A percentile compares a stretch with the other conserved stretches of the same genome.
These are phyloP conservation scores for Claviceps sp. DNA, from an alignment of 2,329 filamentous ascomycete species.

Conservation along the genomic window DNA sequence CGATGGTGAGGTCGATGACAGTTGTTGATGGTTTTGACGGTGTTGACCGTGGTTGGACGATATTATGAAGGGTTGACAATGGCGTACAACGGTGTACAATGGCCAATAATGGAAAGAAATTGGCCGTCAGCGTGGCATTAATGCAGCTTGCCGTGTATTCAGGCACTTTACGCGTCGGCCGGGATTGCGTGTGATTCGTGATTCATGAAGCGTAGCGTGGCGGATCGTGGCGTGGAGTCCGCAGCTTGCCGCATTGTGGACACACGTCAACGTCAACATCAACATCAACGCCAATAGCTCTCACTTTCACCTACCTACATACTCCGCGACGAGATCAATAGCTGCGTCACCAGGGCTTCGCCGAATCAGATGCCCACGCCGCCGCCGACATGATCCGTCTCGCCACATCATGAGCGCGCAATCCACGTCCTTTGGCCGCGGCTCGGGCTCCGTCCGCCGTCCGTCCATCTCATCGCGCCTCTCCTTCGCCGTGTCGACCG, in stretches of 20 bases:
- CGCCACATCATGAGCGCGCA: constrained; percentile 32
- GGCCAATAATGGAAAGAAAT: too few relatives aligned
- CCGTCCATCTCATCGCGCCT: constrained; percentile 51
- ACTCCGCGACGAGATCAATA: too few relatives aligned
- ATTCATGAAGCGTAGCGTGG: too few relatives aligned
- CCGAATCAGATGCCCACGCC: too few relatives aligned
- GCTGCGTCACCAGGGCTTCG: too few relatives aligned
- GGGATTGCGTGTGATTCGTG: not conserved
- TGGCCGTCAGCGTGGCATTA: not conserved
- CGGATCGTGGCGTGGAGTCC: not conserved
- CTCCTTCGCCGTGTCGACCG: constrained; percentile 52
- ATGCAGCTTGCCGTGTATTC: not conserved
- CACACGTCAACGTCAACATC: not conserved
- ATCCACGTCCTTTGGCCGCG: constrained; percentile 36
- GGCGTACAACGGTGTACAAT: too few relatives aligned
- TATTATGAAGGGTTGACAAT: too few relatives aligned
- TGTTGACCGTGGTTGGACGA: too few relatives aligned
- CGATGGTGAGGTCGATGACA: too few relatives aligned
- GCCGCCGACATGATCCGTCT: constrained; percentile 23
- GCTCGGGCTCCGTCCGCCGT: constrained; percentile 29
- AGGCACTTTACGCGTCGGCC: not conserved
- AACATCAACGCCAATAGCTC: too few relatives aligned
- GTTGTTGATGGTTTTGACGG: too few relatives aligned
- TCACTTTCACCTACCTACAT: too few relatives aligned
- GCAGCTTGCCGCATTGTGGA: not conserved